A percentile compares a stretch with the other conserved stretches of the same genome.
These are phyloP conservation scores for Parietichytrium sp. DNA, from an alignment of 108 stramenopile species.

Conservation along the genomic window DNA sequence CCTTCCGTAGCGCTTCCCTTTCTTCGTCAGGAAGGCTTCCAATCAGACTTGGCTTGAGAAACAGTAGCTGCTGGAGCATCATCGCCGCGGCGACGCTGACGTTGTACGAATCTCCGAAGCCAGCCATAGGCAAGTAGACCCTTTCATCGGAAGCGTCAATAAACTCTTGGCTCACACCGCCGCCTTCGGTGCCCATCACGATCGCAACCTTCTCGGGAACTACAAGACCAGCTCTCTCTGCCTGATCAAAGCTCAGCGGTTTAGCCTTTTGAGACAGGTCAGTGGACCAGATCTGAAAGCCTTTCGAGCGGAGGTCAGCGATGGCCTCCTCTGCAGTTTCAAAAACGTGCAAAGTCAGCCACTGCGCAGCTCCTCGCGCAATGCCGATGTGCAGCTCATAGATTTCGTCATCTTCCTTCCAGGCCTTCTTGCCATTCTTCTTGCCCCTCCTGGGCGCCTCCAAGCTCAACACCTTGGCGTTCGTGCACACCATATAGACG, in stretches of 20 bases:
- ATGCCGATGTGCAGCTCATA: too few species aligned
- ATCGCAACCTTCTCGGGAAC: constrained; percentile 79
- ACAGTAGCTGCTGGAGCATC: constrained; percentile 75
- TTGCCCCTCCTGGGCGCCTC: too few species aligned
- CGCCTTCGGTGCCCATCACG: constrained; percentile 83
- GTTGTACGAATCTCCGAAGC: constrained; percentile 86
- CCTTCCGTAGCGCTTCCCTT: neutral
- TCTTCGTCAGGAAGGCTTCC: neutral
- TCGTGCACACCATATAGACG: too few species aligned
- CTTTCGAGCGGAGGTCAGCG: constrained; percentile 53
- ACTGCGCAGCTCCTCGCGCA: too few species aligned
- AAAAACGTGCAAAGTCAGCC: constrained; percentile 62
- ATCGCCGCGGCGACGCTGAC: constrained; percentile 80
- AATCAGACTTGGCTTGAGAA: too few species aligned
- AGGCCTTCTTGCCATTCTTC: too few species aligned
- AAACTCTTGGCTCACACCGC: constrained; percentile 77
- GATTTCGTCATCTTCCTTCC: too few species aligned
- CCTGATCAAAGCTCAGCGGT: constrained; percentile 59
- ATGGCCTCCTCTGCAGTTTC: constrained; percentile 45
- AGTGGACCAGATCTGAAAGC: constrained; percentile 66
- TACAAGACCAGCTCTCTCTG: constrained; percentile 68
- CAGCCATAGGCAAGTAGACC: constrained; percentile 81
- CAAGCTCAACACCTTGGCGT: too few species aligned
- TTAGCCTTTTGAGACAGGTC: constrained; percentile 70
- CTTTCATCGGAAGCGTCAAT: constrained; percentile 70